Base-by-base conservation (phyloP, 805 yeast genomes). In the Starmerella asiatica region DNA sequence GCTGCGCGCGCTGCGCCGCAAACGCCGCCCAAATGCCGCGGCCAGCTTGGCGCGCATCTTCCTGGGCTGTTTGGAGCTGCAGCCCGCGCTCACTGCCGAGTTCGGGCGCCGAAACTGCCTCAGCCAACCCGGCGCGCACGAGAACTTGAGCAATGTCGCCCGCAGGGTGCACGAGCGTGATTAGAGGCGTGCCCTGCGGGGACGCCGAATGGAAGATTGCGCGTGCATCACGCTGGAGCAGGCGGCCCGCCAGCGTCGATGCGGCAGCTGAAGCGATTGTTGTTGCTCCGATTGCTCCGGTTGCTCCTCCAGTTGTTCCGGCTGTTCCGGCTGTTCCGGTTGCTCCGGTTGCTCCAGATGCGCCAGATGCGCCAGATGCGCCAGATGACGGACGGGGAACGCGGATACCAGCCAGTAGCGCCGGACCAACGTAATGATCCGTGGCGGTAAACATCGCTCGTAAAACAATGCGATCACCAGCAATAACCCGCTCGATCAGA, bases 81-180 rank as follows among this genome's bases (percentile, higher is more conserved):
- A 68, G 49, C 85, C 83, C 80, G 19, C 64, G 63, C 32, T 66
- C 60, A 9, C 84, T 62, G 4, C 94, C 94, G 42, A 83, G 62
- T 31, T 73, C 51, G 56, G 84, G 94, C 84, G 88, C 77, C 56
- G 83, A 93, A 20, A 75, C 71, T 36, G 82, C 74, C 48, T 74
- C 76, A 11, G 79, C 93, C 23, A 77, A 65, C 9, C 94, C 94
- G 40, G 65, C 67, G 41, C 69, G 73, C 43, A 83, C 65, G 41
- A 83, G 61, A 47, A 72, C 71, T 48, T 75, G 79, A 42, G 79
- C 73, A 50, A 82, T 75, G 45, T 76, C 75, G 15, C 93, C 93
- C 4, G 80, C 79, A 24, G 93, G 83, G 53, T 80, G 88, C 40
- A 64, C 54, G 28, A 82, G 57, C 35, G 70, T 60, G 21, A 75